phyloP scores from a whole-genome alignment of 345 rosid species.

The Eucalyptus guilfoylei region DNA sequence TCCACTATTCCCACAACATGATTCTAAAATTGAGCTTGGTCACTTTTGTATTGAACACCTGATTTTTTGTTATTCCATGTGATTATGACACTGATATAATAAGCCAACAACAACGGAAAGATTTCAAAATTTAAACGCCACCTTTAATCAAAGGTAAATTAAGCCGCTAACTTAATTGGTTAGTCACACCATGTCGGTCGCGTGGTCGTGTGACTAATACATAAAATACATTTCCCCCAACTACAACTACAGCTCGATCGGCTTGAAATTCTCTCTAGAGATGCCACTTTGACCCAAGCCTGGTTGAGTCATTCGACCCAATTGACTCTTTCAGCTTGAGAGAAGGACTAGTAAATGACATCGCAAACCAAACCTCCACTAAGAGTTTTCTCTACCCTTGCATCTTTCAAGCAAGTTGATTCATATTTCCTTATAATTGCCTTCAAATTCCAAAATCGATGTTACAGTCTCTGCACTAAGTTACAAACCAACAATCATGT shows the following conservation, averaged over 20 bases:
- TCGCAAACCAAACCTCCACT: not conserved
- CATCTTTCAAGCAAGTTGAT: not conserved
- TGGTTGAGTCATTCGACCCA: not conserved
- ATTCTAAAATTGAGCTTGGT: not conserved
- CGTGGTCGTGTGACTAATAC: accelerated
- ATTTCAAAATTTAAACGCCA: not conserved
- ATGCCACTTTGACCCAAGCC: not conserved
- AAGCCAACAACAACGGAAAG: not conserved
- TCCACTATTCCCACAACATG: not conserved
- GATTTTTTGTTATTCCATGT: not conserved
- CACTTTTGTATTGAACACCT: not conserved
- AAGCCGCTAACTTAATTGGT: not conserved
- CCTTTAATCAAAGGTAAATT: not conserved
- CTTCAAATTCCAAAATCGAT: not conserved
- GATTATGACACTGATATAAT: not conserved
- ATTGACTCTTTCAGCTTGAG: not conserved
- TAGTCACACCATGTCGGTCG: not conserved
- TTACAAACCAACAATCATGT: not conserved
- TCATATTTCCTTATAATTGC: not conserved
- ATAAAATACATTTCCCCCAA: not conserved
- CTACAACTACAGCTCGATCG: not conserved
- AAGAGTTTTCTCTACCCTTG: not conserved
- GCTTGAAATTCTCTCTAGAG: not conserved
- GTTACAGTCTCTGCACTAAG: not conserved
- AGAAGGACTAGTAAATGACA: not conserved